A percentile compares a stretch with the other conserved stretches of the same genome.
phyloP scores from a whole-genome alignment of 2,329 filamentous ascomycete species.

The Fusarium sp. region DNA sequence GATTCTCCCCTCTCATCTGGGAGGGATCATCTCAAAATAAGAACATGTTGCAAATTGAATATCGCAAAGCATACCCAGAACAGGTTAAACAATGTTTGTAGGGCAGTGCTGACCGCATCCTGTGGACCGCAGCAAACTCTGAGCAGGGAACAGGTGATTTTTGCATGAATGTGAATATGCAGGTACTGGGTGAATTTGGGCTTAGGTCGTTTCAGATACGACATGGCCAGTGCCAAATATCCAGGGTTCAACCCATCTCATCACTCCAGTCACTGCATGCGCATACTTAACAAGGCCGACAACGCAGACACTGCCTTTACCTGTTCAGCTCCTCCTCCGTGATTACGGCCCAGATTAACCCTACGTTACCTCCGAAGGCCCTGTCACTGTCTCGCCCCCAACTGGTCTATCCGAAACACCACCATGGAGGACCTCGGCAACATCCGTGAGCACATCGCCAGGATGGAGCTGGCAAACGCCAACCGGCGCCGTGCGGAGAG shows the following conservation, averaged over 20 bases:
- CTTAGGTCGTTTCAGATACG: neutral
- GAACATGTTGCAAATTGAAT: neutral
- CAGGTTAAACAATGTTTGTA: neutral
- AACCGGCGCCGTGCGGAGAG: neutral
- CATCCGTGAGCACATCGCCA: neutral
- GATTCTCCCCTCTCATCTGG: neutral
- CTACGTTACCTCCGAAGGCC: neutral
- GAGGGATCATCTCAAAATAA: neutral
- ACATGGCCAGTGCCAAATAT: neutral
- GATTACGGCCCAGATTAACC: neutral
- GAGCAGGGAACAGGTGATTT: neutral
- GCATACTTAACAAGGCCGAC: neutral
- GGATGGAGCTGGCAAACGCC: neutral
- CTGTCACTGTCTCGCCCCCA: neutral
- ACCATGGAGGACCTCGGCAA: neutral
- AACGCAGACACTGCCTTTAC: neutral
- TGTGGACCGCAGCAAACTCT: neutral
- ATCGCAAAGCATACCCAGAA: neutral
- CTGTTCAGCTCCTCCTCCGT: neutral
- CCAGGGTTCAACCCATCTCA: neutral
- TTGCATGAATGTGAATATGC: neutral
- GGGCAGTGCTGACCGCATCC: neutral
- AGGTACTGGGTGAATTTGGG: neutral
- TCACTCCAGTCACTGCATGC: neutral
- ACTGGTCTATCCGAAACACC: neutral